A percentile compares a stretch with the other conserved stretches of the same genome.
phyloP scores from a whole-genome alignment of 495 filamentous ascomycete species.

The Alectoria sarmentosa region DNA sequence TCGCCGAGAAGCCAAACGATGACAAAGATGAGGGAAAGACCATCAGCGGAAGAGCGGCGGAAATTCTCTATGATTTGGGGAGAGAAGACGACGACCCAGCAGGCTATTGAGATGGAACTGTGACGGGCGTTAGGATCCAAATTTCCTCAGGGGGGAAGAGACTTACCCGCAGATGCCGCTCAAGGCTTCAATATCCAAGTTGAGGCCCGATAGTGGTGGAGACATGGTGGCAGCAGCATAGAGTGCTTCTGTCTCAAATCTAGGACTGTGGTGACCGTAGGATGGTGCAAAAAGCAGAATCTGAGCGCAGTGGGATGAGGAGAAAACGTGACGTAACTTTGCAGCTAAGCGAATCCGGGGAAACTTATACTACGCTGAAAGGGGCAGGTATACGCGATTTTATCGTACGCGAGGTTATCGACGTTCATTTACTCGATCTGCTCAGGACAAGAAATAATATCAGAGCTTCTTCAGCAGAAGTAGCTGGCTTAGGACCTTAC shows the following conservation, averaged over 20 bases:
- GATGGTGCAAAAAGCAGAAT: background rate
- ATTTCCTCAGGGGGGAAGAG: background rate
- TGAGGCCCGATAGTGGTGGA: slow-evolving; percentile 35
- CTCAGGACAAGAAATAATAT: too few species aligned
- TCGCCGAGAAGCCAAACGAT: slow-evolving; percentile 87
- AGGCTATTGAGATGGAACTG: slow-evolving; percentile 90
- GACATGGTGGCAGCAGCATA: background rate
- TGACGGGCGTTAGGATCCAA: slow-evolving; percentile 3
- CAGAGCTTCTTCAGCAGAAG: too few species aligned
- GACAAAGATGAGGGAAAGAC: slow-evolving; percentile 82
- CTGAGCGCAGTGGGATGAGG: too few species aligned
- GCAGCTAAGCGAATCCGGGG: background rate
- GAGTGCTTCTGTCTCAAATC: background rate
- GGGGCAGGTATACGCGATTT: background rate
- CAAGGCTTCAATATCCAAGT: slow-evolving; percentile 77
- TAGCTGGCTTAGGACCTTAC: too few species aligned
- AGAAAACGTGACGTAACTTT: background rate
- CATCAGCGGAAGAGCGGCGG: slow-evolving; percentile 76
- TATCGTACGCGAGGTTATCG: too few species aligned
- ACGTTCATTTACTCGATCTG: too few species aligned
- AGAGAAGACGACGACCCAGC: slow-evolving; percentile 96
- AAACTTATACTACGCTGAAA: background rate
- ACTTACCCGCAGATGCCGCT: slow-evolving; percentile 81
- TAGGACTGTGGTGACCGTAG: background rate
- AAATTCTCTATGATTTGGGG: slow-evolving; percentile 97